Base-by-base conservation (phyloP, 306 rosid genomes). In the Fragaria vesca region DNA sequence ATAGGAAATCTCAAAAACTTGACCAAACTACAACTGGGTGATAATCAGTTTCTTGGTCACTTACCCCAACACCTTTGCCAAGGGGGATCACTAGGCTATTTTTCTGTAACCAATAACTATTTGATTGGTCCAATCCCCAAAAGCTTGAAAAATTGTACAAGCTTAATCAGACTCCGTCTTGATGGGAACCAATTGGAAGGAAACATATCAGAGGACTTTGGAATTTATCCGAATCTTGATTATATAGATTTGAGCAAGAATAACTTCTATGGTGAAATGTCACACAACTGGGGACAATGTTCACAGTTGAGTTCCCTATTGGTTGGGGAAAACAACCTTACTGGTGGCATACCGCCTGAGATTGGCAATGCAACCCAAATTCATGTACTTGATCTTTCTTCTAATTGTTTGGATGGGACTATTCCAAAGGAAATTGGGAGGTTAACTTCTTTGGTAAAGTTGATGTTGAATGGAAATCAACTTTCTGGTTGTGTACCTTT, bases 121-220 rank as follows among this genome's bases (percentile, higher is more conserved):
- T 24, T 70, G 36, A 24, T 52, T 26, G 74, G 74, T 47, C 74
- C 68, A 55, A 77, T 77, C 24, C 80, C 75, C 9, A 68, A 18
- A 28, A 54, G 75, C 69, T 18, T 67, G 75, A 54, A 34, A 42
- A 77, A 46, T 5, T 68, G 80, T 65, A 51, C 16, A 0, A 54
- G n/a, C 63, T 77, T 77, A 68, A 2, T 9, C 4, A 38, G 80
- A 68, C 15, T 77, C 17, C 69, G 69, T 55, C 69, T 77, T 24
- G 80, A 77, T 26, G 75, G 68, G 11, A 77, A 77, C 67, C 68
- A 42, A 12, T 48, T 68, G 40, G 42, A 30, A 16, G 75, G 80
- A 9, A 77, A 68, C 17, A 77, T 77, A 17, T 68, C 75, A 1
- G 38, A 70, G 16, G 74, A 70, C 21, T 70, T 70, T 46, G 58